phyloP scores from a whole-genome alignment of 2,329 filamentous ascomycete genomes.

The Fusarium mangiferae region DNA sequence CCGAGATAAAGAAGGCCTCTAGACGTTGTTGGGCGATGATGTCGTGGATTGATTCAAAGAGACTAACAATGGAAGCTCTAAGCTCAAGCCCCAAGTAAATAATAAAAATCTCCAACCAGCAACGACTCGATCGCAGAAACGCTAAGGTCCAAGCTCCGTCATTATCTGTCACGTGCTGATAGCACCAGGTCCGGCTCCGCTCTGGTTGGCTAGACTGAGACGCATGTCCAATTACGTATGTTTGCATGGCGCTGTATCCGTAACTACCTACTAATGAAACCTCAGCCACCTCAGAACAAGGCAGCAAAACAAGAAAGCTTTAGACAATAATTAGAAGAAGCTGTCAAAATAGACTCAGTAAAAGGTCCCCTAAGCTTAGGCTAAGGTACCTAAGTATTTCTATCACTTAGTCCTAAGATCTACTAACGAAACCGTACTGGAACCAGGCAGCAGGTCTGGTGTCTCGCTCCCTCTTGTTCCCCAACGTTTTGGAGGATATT shows the following conservation, averaged over 20 bases:
- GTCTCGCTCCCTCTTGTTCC: not conserved
- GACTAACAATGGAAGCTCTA: slow-evolving; percentile 21
- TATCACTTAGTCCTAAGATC: not conserved
- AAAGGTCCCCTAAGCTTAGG: not conserved
- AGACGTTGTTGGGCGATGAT: slow-evolving; percentile 28
- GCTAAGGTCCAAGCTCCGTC: slow-evolving; percentile 30
- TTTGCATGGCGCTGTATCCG: slow-evolving; percentile 21
- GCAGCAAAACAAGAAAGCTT: slow-evolving; percentile 23
- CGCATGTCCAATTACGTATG: slow-evolving; percentile 45
- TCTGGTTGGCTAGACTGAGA: slow-evolving; percentile 29
- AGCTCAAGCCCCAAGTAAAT: slow-evolving; percentile 44
- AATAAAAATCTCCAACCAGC: slow-evolving; percentile 51
- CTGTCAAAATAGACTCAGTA: not conserved
- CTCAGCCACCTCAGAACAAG: slow-evolving; percentile 38
- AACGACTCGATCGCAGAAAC: slow-evolving; percentile 37
- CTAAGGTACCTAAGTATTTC: not conserved
- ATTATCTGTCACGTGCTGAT: slow-evolving; percentile 47
- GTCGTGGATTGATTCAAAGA: slow-evolving; percentile 23
- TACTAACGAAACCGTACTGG: too few species aligned
- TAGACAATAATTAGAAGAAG: not conserved
- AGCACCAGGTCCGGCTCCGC: slow-evolving; percentile 28
- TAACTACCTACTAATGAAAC: slow-evolving; percentile 3
- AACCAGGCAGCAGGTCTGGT: not conserved
- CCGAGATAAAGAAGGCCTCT: slow-evolving; percentile 43
- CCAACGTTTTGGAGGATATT: not conserved